Evolutionary conservation across 2,329 filamentous ascomycete genomes (phyloP), one percentile per base, ranked within the genome.

Genomic region (Xylariaceae sp.): DNA sequence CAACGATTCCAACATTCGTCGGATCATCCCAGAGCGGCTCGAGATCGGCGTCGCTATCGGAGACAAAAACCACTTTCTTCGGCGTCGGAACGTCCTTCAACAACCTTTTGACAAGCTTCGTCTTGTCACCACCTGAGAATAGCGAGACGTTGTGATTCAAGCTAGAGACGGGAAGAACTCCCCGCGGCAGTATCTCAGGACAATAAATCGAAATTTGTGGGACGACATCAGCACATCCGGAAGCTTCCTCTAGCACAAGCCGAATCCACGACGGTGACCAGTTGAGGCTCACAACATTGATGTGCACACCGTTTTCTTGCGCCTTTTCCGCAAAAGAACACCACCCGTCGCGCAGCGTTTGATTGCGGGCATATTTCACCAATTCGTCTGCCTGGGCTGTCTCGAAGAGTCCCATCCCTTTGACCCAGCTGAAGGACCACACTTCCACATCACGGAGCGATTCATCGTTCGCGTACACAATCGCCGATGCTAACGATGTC

Each of bases 221-320:
- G 19, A 40, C 44, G 4, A 43, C 45, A 4, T 54, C 48, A 6
- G 45, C 48, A 19, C 45, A 51, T 11, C 32, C 31, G 10, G 48
- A 43, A 9, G 48, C 36, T 19, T 51, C 45, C 42, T 33, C 44
- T 27, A 54, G 44, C 22, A 54, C 45, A 17, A 48, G 48, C 33
- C 48, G 48, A 35, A 51, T 30, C 48, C 51, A 51, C 32, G 45
- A 47, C 39, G 48, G 42, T 11, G 44, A 48, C 51, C 48, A 51
- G 42, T 51, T 54, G 22, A 54, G 45, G 27, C 51, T 48, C 7
- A 51, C 45, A n/a, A 51, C 51, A 11, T 39, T 40, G 32, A 54
- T 51, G 9, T 32, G 42, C 1, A 36, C 39, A 36, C 51, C 41
- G 2, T 35, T 27, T 17, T 22, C 35, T 22, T 48, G 38, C 42